Conservation (phyloP, 805 yeast genomes). For the Ogataea kodamae region DNA sequence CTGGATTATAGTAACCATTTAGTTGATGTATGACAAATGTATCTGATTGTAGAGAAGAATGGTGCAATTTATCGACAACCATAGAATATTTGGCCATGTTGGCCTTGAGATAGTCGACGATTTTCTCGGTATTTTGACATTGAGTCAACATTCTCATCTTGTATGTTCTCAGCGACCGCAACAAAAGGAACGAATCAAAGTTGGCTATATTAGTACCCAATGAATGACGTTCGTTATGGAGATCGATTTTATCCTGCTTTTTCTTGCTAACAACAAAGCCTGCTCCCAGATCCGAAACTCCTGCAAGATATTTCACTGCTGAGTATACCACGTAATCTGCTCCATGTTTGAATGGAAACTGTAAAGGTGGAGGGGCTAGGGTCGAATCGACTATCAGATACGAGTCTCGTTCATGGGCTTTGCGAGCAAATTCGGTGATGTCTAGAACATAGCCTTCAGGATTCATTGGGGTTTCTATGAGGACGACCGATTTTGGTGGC, state of each 20-base stretch:
- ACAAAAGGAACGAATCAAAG: slow-evolving; percentile 45
- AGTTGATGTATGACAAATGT: slow-evolving; percentile 39
- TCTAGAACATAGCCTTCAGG: slow-evolving; percentile 46
- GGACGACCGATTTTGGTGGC: slow-evolving; percentile 42
- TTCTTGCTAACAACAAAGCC: slow-evolving; percentile 46
- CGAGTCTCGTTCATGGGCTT: slow-evolving; percentile 44
- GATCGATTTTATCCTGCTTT: slow-evolving; percentile 29
- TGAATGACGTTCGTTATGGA: slow-evolving; percentile 40
- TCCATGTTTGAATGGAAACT: slow-evolving; percentile 47
- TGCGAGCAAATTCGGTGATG: slow-evolving; percentile 39
- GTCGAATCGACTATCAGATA: slow-evolving; percentile 49
- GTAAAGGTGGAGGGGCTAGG: slow-evolving; percentile 55
- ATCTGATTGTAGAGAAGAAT: slow-evolving; percentile 47
- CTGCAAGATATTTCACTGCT: slow-evolving; percentile 55
- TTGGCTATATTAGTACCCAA: slow-evolving; percentile 52
- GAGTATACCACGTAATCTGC: slow-evolving; percentile 54
- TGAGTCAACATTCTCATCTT: slow-evolving; percentile 49
- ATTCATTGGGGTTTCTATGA: slow-evolving; percentile 53
- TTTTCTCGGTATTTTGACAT: slow-evolving; percentile 40
- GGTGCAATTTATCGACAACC: slow-evolving; percentile 37
- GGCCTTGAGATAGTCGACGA: slow-evolving; percentile 37
- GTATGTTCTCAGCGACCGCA: slow-evolving; percentile 48
- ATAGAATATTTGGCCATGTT: slow-evolving; percentile 34
- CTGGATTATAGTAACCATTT: slow-evolving; percentile 43
- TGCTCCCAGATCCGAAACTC: slow-evolving; percentile 52